A percentile compares a stretch with the other conserved stretches of the same genome.
Evolutionary conservation across 805 yeast genomes (phyloP).

Genomic region (Starmerella roubikii): DNA sequence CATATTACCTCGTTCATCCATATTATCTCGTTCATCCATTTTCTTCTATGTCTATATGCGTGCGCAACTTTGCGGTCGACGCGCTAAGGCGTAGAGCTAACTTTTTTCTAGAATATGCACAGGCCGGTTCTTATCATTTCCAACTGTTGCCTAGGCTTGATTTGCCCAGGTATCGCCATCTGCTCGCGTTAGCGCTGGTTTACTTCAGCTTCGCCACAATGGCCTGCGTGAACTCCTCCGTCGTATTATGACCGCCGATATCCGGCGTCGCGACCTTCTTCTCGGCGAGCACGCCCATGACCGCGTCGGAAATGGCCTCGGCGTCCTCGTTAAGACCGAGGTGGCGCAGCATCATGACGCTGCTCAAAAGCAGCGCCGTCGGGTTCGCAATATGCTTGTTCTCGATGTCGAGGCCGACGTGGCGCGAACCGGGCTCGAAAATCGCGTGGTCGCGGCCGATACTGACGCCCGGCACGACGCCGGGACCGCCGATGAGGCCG

Average conservation of each 20-base stretch:
- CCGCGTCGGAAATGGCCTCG: slow-evolving; percentile 76
- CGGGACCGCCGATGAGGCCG: slow-evolving; percentile 94
- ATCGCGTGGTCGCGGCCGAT: slow-evolving; percentile 96
- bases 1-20: no score
- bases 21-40: no score
- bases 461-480: slow-evolving; percentile 96
- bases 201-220: slow-evolving; percentile 54
- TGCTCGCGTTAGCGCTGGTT: slow-evolving; percentile 4
- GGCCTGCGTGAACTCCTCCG: slow-evolving; percentile 91
- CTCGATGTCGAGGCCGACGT: slow-evolving; percentile 92
- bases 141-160: no score
- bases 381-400: slow-evolving; percentile 96
- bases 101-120: no score
- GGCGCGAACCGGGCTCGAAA: slow-evolving; percentile 99
- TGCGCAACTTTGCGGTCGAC: no score
- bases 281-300: slow-evolving; percentile 78
- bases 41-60: no score
- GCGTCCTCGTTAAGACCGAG: slow-evolving; percentile 77
- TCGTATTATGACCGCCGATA: slow-evolving; percentile 79
- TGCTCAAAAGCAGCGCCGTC: slow-evolving; percentile 88
- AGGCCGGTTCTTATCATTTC: no score
- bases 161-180: no score
- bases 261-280: slow-evolving; percentile 77
- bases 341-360: slow-evolving; percentile 87
- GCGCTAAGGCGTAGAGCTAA: no score